phyloP scores from a whole-genome alignment of 1,284 basidiomycete species.

The Cryptococcus floricola region DNA sequence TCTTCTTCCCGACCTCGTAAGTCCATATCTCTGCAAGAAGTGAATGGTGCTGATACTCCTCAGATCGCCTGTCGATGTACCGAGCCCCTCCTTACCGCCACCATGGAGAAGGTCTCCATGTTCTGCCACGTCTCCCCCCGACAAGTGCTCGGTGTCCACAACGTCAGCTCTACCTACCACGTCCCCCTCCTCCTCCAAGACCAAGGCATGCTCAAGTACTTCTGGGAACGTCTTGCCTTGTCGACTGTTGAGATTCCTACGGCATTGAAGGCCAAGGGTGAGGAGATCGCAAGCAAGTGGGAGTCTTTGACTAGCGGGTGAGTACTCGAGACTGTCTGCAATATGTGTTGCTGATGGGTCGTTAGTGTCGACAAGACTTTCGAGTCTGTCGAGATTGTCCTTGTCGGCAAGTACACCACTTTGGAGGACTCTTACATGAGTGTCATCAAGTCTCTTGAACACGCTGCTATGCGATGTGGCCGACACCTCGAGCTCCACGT shows the following conservation, averaged over 20 bases:
- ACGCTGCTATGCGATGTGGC: constrained; percentile 88
- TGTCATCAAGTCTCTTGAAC: constrained; percentile 94
- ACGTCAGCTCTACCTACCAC: constrained; percentile 95
- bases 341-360: neutral
- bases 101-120: constrained; percentile 97
- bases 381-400: constrained; percentile 82
- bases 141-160: constrained; percentile 95
- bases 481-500: constrained; percentile 77
- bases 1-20: constrained; percentile 83
- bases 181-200: constrained; percentile 89
- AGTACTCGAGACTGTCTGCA: constrained; percentile 16
- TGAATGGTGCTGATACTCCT: neutral
- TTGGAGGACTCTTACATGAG: constrained; percentile 99
- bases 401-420: constrained; percentile 97
- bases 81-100: constrained; percentile 67
- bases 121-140: constrained; percentile 94
- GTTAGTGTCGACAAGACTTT: constrained; percentile 68
- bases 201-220: constrained; percentile 84
- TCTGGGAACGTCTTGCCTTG: constrained; percentile 76
- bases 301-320: constrained; percentile 73
- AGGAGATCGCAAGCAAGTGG: constrained; percentile 70
- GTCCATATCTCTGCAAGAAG: constrained; percentile 33
- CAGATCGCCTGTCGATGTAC: constrained; percentile 86
- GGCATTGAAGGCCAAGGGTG: constrained; percentile 61
- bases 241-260: constrained; percentile 58